Percentiles rank a stretch among this genome's conserved stretches.
Evolutionary conservation across 2,329 filamentous ascomycete genomes (phyloP).

Genomic region (Monilinia vaccinii-corymbosi): DNA sequence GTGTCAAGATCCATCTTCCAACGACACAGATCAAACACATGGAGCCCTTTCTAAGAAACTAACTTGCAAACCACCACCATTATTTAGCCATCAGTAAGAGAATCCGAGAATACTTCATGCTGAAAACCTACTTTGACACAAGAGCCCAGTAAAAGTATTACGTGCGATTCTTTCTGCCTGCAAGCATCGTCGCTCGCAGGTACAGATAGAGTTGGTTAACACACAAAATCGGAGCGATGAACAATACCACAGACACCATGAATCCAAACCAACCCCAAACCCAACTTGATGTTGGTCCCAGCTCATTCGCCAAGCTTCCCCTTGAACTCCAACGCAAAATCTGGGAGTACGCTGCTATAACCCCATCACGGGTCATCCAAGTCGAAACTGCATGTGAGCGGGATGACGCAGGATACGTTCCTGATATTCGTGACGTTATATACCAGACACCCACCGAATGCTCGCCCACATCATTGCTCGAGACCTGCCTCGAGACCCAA

Average conservation of each 20-base stretch:
- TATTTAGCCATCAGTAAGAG: no score
- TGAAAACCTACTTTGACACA: no score
- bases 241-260: neutral
- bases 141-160: no score
- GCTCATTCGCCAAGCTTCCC: neutral
- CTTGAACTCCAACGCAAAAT: neutral
- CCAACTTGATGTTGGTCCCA: neutral
- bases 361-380: neutral
- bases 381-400: neutral
- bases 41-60: no score
- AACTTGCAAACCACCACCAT: no score
- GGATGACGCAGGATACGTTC: no score
- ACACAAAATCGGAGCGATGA: neutral
- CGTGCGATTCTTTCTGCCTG: no score
- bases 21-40: no score
- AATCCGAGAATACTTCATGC: no score
- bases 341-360: neutral
- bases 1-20: no score
- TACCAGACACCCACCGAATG: neutral
- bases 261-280: neutral
- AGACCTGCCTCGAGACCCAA: neutral
- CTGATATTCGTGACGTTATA: neutral
- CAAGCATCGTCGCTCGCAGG: neutral
- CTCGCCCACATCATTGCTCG: neutral
- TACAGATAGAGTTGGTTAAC: no score